Conservation (phyloP, 108 stramenopile genomes). For the Conticribra guillardii region DNA sequence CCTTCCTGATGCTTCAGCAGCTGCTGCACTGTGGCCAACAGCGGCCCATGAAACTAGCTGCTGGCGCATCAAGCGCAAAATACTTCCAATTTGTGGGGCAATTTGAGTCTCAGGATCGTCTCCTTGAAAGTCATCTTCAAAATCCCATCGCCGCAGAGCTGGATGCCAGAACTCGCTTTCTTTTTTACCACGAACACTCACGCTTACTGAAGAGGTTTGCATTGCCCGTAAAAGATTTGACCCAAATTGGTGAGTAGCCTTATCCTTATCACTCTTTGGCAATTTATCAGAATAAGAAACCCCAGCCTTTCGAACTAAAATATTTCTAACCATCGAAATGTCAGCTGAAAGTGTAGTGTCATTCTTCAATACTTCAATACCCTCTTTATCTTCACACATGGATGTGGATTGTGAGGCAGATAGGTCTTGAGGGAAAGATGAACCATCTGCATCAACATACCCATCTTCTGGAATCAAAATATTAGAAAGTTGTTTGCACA, state of each 20-base stretch:
- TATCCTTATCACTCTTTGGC: conserved; percentile 30
- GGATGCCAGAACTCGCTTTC: conserved; percentile 64
- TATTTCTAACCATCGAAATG: conserved; percentile 31
- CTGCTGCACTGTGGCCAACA: conserved; percentile 80
- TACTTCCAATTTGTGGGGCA: conserved; percentile 47
- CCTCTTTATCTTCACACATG: conserved; percentile 35
- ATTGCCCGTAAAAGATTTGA: conserved; percentile 72
- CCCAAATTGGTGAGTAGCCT: conserved; percentile 79
- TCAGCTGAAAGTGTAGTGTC: conserved; percentile 20
- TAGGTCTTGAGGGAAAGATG: conserved; percentile 13
- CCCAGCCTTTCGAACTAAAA: conserved; percentile 19
- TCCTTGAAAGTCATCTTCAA: conserved; percentile 62
- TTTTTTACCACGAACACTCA: conserved; percentile 42
- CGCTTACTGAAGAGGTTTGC: conserved; percentile 73
- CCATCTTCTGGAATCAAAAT: conserved; percentile 88
- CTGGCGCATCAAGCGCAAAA: conserved; percentile 77
- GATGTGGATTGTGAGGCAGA: conserved; percentile 8
- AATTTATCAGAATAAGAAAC: conserved; percentile 28
- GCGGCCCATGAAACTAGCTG: conserved; percentile 88
- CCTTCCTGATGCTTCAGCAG: conserved; percentile 76
- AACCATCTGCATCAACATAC: conserved; percentile 25
- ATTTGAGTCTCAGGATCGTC: conserved; percentile 6
- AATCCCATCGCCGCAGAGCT: conserved; percentile 83
- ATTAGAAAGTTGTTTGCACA: conserved; percentile 97
- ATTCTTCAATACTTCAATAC: conserved; percentile 37